Conservation (phyloP, 2,329 filamentous ascomycete genomes). For the Camillea tinctor region DNA sequence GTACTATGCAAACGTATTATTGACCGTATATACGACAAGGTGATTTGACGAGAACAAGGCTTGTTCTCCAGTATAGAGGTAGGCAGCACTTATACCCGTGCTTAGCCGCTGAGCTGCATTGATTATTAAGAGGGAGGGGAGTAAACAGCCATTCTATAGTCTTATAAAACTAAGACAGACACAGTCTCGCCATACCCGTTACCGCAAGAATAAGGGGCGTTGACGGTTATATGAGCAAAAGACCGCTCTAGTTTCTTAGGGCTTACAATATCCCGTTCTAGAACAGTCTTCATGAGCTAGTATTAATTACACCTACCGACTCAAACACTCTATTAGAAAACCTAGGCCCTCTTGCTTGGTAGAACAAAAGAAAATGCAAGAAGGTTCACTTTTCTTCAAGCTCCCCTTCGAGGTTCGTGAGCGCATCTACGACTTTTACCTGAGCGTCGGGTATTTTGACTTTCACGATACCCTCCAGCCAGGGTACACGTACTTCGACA, state of each 20-base stretch:
- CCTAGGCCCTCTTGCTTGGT: no score
- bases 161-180: neutral
- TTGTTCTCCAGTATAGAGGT: no score
- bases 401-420: slow-evolving; percentile 25
- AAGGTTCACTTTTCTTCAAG: slow-evolving; percentile 16
- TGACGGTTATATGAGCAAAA: no score
- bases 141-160: neutral
- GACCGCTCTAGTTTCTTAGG: no score
- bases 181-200: no score
- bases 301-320: no score
- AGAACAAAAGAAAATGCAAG: neutral
- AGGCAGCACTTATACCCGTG: no score
- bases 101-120: neutral
- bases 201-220: no score
- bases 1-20: no score
- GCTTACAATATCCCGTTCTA: no score
- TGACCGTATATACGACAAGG: neutral
- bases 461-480: slow-evolving; percentile 25
- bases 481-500: slow-evolving; percentile 15
- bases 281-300: no score
- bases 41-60: neutral
- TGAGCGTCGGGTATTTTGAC: slow-evolving; percentile 19
- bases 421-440: slow-evolving; percentile 26
- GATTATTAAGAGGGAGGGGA: neutral
- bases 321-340: no score